Evolutionary conservation across 495 filamentous ascomycete species (phyloP).

Genomic region (Echria macrotheca): DNA sequence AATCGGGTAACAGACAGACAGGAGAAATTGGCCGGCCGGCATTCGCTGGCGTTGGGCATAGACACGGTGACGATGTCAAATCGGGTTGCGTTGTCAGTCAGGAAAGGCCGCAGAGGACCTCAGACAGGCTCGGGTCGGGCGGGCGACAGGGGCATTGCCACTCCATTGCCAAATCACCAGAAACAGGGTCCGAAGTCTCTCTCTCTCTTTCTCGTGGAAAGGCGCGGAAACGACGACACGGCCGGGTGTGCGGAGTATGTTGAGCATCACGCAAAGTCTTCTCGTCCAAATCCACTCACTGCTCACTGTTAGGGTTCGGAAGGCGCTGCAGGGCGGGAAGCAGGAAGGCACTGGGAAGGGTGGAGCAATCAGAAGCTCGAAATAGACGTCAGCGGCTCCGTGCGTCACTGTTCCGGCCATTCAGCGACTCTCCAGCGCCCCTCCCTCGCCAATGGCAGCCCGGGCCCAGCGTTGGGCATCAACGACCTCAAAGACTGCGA

Average conservation of each 20-base stretch:
- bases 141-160: constrained; percentile 15
- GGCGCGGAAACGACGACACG: background rate
- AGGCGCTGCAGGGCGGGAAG: constrained; percentile 1
- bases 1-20: constrained; percentile 13
- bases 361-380: constrained; percentile 12
- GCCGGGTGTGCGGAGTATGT: too few species aligned
- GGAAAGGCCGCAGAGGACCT: background rate
- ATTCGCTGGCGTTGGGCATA: constrained; percentile 28
- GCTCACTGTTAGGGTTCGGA: background rate
- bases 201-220: too few species aligned
- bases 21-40: constrained; percentile 11
- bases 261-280: too few species aligned
- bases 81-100: constrained; percentile 16
- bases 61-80: constrained; percentile 24
- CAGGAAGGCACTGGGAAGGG: constrained; percentile 4
- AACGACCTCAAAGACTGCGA: background rate
- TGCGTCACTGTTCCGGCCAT: constrained; percentile 4
- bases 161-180: constrained; percentile 32
- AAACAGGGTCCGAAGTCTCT: constrained; percentile 6
- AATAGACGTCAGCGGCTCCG: constrained; percentile 26
- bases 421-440: constrained; percentile 1
- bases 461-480: constrained; percentile 22
- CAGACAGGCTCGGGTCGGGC: constrained; percentile 2
- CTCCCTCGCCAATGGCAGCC: constrained; percentile 16
- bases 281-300: too few species aligned